Percentiles rank a stretch among this genome's conserved stretches.
These are phyloP conservation scores for Eimeria sp. DNA, from an alignment of 169 alveolate species.

Conservation along the genomic window DNA sequence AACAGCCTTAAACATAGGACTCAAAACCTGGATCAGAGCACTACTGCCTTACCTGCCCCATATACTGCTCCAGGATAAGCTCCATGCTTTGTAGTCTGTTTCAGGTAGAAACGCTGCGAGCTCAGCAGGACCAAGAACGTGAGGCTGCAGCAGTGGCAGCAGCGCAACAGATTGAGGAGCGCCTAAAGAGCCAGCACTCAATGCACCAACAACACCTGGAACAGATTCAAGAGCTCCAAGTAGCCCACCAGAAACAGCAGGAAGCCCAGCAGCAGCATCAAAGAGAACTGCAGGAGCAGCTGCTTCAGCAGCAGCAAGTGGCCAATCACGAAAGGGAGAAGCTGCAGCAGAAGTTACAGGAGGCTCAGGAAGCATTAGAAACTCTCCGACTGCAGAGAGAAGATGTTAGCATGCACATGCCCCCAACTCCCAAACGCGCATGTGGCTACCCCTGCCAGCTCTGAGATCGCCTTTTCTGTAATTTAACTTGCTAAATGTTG, in stretches of 20 bases:
- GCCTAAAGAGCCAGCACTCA: constrained; percentile 43
- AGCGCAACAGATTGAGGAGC: constrained; percentile 21
- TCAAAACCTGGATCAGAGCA: background rate
- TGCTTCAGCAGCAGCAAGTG: constrained; percentile 17
- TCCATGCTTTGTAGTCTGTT: background rate
- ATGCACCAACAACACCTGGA: constrained; percentile 12
- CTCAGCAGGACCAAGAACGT: background rate
- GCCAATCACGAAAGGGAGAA: constrained; percentile 1
- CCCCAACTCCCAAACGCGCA: background rate
- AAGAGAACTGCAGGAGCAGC: constrained; percentile 34
- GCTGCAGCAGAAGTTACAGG: constrained; percentile 40
- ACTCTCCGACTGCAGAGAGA: constrained; percentile 43
- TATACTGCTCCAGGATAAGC: background rate
- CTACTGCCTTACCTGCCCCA: background rate
- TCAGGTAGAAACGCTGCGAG: constrained; percentile 36
- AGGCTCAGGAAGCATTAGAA: constrained; percentile 36
- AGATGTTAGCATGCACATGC: background rate
- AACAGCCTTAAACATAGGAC: background rate
- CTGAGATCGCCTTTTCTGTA: background rate
- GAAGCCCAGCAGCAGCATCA: constrained; percentile 38
- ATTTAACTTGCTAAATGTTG: background rate
- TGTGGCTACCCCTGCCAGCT: background rate
- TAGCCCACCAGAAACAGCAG: constrained; percentile 20
- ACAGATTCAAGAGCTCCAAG: constrained; percentile 23
- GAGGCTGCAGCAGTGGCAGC: constrained; percentile 44